Conservation (phyloP, 257 asterid genomes). For the Lantana camara region DNA sequence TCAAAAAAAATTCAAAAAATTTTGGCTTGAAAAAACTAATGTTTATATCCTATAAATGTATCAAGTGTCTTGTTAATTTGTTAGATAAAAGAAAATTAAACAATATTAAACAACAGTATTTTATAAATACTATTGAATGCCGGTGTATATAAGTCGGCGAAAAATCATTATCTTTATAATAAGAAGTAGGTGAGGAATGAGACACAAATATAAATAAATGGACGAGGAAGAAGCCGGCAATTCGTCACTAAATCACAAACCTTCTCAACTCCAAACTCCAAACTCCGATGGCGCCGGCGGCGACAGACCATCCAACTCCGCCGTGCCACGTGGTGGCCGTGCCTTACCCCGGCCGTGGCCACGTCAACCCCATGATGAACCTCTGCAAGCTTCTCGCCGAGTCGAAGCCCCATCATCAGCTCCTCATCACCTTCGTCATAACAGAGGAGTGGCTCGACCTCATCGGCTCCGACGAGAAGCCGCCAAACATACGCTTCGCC, state of each 20-base stretch:
- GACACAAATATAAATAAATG: background rate
- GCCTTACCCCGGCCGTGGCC: slow-evolving; percentile 89
- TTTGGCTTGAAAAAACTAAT: too few species aligned
- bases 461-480: slow-evolving; percentile 57
- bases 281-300: slow-evolving; percentile 32
- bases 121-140: too few species aligned
- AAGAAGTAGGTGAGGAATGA: background rate
- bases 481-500: slow-evolving; percentile 46
- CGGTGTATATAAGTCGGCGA: too few species aligned
- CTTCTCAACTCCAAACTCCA: background rate
- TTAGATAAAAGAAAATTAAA: too few species aligned
- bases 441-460: slow-evolving; percentile 78
- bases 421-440: slow-evolving; percentile 53
- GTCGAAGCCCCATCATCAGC: slow-evolving; percentile 30
- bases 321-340: slow-evolving; percentile 63
- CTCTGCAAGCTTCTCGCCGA: slow-evolving; percentile 48
- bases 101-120: too few species aligned
- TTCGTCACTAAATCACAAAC: background rate
- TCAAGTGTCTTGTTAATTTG: too few species aligned
- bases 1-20: too few species aligned
- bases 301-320: slow-evolving; percentile 17
- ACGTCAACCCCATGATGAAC: slow-evolving; percentile 81
- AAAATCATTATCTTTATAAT: too few species aligned
- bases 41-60: too few species aligned
- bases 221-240: too few species aligned